These are phyloP conservation scores for Saccharomycopsis microspora DNA, from an alignment of 805 yeast genomes.

Conservation along the genomic window DNA sequence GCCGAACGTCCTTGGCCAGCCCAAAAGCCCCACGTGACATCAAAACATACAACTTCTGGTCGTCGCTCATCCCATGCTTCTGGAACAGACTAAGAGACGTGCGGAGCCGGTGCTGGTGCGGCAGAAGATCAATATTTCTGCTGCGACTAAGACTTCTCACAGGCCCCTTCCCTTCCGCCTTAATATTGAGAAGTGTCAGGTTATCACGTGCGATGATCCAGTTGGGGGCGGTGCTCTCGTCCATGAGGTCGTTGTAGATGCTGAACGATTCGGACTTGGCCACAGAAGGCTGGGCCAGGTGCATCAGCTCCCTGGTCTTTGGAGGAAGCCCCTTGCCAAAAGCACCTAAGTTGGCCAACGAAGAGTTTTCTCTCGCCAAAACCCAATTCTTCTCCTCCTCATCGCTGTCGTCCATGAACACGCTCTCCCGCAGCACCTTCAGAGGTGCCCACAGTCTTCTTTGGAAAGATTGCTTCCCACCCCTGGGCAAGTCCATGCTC, in stretches of 20 bases:
- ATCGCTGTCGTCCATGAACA: slow-evolving; percentile 15
- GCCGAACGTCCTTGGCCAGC: slow-evolving; percentile 3
- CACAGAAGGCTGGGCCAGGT: slow-evolving; percentile 3
- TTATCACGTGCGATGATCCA: slow-evolving; percentile 17
- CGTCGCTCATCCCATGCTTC: slow-evolving; percentile 10
- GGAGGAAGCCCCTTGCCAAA: slow-evolving; percentile 12
- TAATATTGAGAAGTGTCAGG: slow-evolving; percentile 15
- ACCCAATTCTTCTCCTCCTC: slow-evolving; percentile 15
- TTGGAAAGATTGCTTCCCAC: neutral
- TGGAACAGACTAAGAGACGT: slow-evolving; percentile 9
- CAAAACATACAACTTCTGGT: slow-evolving; percentile 12
- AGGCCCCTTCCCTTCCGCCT: slow-evolving; percentile 10
- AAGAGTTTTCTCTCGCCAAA: slow-evolving; percentile 17
- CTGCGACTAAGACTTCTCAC: slow-evolving; percentile 13
- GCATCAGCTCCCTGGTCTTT: slow-evolving; percentile 11
- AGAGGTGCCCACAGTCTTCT: neutral
- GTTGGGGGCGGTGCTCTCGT: slow-evolving; percentile 15
- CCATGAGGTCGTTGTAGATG: slow-evolving; percentile 14
- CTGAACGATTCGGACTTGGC: slow-evolving; percentile 11
- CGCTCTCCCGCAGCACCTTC: slow-evolving; percentile 5
- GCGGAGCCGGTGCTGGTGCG: slow-evolving; percentile 12
- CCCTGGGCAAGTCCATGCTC: neutral
- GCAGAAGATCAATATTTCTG: slow-evolving; percentile 11
- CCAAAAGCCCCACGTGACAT: slow-evolving; percentile 9
- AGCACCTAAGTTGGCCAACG: slow-evolving; percentile 10